phyloP scores from a whole-genome alignment of 441 rosid species.

The Kokia cookei region DNA sequence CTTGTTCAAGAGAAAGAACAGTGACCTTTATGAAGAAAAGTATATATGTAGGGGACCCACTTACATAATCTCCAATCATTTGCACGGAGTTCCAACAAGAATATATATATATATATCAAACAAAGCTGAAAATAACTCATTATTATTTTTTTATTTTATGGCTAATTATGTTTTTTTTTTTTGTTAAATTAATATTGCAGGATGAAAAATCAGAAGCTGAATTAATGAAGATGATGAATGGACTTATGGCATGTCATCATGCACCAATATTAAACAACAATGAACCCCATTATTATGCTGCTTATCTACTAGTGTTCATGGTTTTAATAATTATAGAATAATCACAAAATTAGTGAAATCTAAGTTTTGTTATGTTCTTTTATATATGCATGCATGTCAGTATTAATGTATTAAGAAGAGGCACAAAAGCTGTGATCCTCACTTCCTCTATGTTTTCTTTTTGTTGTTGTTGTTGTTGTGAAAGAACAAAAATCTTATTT shows the following conservation, averaged over 20 bases:
- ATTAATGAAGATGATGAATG: background rate
- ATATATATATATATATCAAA: background rate
- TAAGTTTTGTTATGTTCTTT: background rate
- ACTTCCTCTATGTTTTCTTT: background rate
- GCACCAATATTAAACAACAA: conserved; percentile 4
- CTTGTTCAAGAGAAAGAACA: too few species aligned
- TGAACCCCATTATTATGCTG: background rate
- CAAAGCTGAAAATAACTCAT: background rate
- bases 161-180: background rate
- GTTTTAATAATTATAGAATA: background rate
- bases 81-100: too few species aligned
- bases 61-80: too few species aligned
- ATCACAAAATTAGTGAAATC: background rate
- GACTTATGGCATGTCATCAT: background rate
- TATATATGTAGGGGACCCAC: too few species aligned
- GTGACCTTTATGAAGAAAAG: too few species aligned
- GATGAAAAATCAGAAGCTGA: conserved; percentile 2
- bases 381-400: background rate
- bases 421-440: background rate
- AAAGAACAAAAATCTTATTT: background rate
- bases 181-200: background rate
- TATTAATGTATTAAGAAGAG: background rate
- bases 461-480: background rate
- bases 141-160: background rate
- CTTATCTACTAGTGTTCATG: background rate